Evolutionary conservation across 2,329 filamentous ascomycete genomes (phyloP), one percentile per base, ranked within the genome.

Genomic region (Emericellopsis atlantica): DNA sequence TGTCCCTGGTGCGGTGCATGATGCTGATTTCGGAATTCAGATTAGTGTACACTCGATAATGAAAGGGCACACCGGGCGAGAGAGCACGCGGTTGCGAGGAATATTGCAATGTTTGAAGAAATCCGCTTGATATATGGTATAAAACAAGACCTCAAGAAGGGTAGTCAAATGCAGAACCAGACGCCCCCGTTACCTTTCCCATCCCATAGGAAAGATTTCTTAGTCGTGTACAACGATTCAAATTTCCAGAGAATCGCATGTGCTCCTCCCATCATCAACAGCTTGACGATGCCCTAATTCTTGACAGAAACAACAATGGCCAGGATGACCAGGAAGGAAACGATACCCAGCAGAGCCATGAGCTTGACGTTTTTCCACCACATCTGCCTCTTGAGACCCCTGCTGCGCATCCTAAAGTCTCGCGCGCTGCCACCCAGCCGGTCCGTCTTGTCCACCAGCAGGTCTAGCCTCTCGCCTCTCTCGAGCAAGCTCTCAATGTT

Each of bases 281-380:
- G 26, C 26, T 12, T 12, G 6, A 9, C 26, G 21, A 4, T 37
- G 14, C 38, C 44, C 35, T 45, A 54, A 41, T 67, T 70, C 61
- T 72, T 75, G 41, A 70, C 54, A 3, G 70, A 64, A 44, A 76
- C 64, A 23, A 76, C 62, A 43, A 76, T 70, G n/a, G 68, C 65
- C 48, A 74, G 50, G 36, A 78, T 50, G 49, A 79, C 74, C 46
- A 79, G 55, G 36, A 69, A 56, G 22, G 92, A 62, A 2, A 89
- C 86, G 36, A 95, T 55, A 4, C 62, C 69, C 46, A 89, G 56
- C 51, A 98, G 61, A 6, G 76, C 81, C 88, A 96, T 95, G 50
- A 98, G 65, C 67, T 93, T 93, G 36, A 94, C 75, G 60, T 98
- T 96, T 79, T 96, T 96, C 90, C 90, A 96, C 92, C 92, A 98